These are phyloP conservation scores for Candida anglica DNA, from an alignment of 805 yeast species.

Conservation along the genomic window DNA sequence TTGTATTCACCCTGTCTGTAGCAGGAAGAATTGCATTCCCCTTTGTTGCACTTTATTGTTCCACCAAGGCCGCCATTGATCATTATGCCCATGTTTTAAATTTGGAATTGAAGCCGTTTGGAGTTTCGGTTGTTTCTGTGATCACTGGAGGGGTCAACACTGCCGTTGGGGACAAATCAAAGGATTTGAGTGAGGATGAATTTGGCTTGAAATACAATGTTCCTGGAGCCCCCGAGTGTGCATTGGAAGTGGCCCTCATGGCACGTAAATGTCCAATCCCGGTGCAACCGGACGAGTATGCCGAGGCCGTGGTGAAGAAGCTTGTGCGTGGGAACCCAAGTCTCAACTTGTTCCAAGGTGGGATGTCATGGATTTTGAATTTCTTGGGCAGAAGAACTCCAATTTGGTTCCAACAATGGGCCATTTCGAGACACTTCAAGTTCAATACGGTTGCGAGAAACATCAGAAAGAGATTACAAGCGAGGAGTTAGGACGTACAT, in stretches of 20 bases:
- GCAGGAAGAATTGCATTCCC: slow-evolving; percentile 30
- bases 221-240: slow-evolving; percentile 16
- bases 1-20: slow-evolving; percentile 35
- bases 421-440: slow-evolving; percentile 19
- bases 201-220: slow-evolving; percentile 16
- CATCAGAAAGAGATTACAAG: slow-evolving; percentile 8
- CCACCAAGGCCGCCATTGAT: slow-evolving; percentile 39
- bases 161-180: slow-evolving; percentile 21
- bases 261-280: slow-evolving; percentile 13
- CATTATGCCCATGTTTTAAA: slow-evolving; percentile 28
- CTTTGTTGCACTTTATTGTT: slow-evolving; percentile 28
- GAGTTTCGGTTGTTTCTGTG: slow-evolving; percentile 34
- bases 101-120: slow-evolving; percentile 33
- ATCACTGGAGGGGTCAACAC: slow-evolving; percentile 40
- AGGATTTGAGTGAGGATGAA: slow-evolving; percentile 1
- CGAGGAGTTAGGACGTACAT: neutral
- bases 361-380: slow-evolving; percentile 13
- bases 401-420: slow-evolving; percentile 18
- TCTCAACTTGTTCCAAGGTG: slow-evolving; percentile 27
- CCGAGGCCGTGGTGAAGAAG: slow-evolving; percentile 19
- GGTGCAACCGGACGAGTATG: slow-evolving; percentile 22
- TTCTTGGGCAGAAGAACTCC: slow-evolving; percentile 17
- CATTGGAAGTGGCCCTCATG: slow-evolving; percentile 16
- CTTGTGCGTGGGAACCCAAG: slow-evolving; percentile 16
- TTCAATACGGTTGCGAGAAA: slow-evolving; percentile 18